phyloP scores from a whole-genome alignment of 2,329 filamentous ascomycete species.

The Diatrype stigma region DNA sequence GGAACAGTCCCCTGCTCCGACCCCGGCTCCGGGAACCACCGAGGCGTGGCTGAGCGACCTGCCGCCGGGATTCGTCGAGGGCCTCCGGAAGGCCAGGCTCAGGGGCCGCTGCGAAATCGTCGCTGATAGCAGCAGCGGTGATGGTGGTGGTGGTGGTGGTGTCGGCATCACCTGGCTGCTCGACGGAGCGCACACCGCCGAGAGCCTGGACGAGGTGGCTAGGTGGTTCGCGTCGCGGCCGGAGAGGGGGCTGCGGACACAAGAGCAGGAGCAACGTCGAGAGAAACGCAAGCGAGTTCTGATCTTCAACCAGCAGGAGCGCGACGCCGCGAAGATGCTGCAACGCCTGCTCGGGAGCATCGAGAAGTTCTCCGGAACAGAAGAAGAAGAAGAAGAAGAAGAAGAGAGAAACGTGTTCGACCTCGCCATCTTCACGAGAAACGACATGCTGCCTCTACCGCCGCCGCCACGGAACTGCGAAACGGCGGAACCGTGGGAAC shows the following conservation, averaged over 20 bases:
- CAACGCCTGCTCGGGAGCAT: slow-evolving; percentile 57
- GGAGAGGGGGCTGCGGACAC: too few relatives aligned
- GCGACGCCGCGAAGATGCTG: slow-evolving; percentile 67
- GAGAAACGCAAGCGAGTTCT: too few relatives aligned
- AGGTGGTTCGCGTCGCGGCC: slow-evolving; percentile 65
- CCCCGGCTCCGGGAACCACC: too few relatives aligned
- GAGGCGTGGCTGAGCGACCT: slow-evolving; percentile 25
- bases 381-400: too few relatives aligned
- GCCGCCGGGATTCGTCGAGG: slow-evolving; percentile 56
- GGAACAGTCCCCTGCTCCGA: neutral
- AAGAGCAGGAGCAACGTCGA: too few relatives aligned
- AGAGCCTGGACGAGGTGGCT: slow-evolving; percentile 73
- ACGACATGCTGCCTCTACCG: slow-evolving; percentile 46
- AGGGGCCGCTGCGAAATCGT: slow-evolving; percentile 74
- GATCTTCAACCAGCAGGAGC: slow-evolving; percentile 90
- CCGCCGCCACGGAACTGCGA: too few relatives aligned
- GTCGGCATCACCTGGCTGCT: slow-evolving; percentile 68
- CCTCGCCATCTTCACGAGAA: slow-evolving; percentile 77
- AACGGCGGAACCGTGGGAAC: too few relatives aligned
- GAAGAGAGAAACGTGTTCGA: slow-evolving; percentile 60
- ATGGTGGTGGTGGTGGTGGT: too few relatives aligned
- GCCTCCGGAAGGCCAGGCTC: slow-evolving; percentile 63
- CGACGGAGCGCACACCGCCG: slow-evolving; percentile 83
- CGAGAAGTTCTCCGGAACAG: slow-evolving; percentile 30
- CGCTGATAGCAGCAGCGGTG: too few relatives aligned